These are phyloP conservation scores for Mucor sp. DNA, from an alignment of 371 early-diverging fungal genomes.

Conservation along the genomic window DNA sequence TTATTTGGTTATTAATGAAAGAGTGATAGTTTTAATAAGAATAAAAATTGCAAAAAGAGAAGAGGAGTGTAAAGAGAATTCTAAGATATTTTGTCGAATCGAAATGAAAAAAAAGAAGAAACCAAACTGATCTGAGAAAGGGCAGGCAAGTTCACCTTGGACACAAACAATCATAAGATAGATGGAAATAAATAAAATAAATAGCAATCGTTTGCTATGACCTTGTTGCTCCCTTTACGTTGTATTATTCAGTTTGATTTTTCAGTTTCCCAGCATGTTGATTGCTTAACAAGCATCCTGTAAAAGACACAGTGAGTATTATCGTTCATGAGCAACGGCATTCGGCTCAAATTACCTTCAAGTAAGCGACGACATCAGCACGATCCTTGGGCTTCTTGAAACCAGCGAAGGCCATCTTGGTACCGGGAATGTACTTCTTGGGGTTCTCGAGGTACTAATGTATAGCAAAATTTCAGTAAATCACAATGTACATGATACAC, in stretches of 20 bases:
- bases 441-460: constrained; percentile 90
- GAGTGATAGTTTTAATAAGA: not conserved
- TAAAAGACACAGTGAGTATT: not conserved
- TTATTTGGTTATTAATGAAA: not conserved
- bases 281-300: constrained; percentile 17
- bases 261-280: not conserved
- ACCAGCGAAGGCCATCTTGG: constrained; percentile 98
- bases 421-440: constrained; percentile 96
- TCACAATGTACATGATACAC: not conserved
- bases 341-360: constrained; percentile 59
- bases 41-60: not conserved
- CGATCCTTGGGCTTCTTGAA: constrained; percentile 96
- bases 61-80: not conserved
- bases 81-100: not conserved
- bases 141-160: not conserved
- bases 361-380: constrained; percentile 89
- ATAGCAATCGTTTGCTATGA: not conserved
- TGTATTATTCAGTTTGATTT: not conserved
- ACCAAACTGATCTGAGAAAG: not conserved
- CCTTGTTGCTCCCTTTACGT: not conserved
- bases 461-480: not conserved
- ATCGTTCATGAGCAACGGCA: not conserved
- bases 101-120: not conserved
- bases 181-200: not conserved
- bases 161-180: not conserved